phyloP scores from a whole-genome alignment of 2,329 filamentous ascomycete genomes.

The Capronia coronata region DNA sequence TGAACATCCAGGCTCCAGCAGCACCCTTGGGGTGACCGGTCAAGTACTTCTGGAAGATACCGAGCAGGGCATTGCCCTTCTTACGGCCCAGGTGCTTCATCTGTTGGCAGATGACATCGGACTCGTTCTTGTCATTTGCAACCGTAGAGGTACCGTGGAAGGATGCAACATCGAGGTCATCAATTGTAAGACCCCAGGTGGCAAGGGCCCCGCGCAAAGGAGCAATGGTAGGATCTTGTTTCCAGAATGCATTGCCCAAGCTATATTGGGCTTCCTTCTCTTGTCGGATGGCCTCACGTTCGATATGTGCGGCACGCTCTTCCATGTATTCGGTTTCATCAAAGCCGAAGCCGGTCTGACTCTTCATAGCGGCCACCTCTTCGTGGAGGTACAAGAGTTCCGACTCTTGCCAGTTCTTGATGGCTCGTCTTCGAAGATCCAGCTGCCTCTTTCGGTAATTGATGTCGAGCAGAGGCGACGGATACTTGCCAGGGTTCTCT shows the following conservation, averaged over 20 bases:
- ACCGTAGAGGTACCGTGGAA: constrained; percentile 99
- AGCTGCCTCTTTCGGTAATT: constrained; percentile 95
- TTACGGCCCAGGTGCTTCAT: constrained; percentile 87
- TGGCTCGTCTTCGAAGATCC: constrained; percentile 85
- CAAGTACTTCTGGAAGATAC: constrained; percentile 99
- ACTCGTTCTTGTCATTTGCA: constrained; percentile 99
- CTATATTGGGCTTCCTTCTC: constrained; percentile 89
- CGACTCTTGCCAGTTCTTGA: constrained; percentile 93
- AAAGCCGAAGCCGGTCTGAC: constrained; percentile 63
- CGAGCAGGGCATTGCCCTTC: constrained; percentile 92
- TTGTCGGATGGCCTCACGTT: constrained; percentile 78
- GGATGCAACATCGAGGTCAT: constrained; percentile 88
- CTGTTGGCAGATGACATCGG: constrained; percentile 93
- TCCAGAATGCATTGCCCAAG: constrained; percentile 99
- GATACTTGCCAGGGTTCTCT: constrained; percentile 84
- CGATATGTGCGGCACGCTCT: constrained; percentile 78
- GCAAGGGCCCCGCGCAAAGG: constrained; percentile 92
- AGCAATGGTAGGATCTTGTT: constrained; percentile 85
- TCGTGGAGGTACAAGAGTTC: constrained; percentile 90
- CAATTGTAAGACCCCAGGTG: constrained; percentile 95
- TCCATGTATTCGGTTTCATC: constrained; percentile 78
- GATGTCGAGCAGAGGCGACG: constrained; percentile 91
- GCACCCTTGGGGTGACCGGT: constrained; percentile 99
- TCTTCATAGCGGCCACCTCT: constrained; percentile 85
- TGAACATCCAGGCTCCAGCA: constrained; percentile 99